Percentiles rank a stretch among this genome's conserved stretches.
phyloP scores from a whole-genome alignment of 164 flowering plant species.

The Chimonanthus praecox region DNA sequence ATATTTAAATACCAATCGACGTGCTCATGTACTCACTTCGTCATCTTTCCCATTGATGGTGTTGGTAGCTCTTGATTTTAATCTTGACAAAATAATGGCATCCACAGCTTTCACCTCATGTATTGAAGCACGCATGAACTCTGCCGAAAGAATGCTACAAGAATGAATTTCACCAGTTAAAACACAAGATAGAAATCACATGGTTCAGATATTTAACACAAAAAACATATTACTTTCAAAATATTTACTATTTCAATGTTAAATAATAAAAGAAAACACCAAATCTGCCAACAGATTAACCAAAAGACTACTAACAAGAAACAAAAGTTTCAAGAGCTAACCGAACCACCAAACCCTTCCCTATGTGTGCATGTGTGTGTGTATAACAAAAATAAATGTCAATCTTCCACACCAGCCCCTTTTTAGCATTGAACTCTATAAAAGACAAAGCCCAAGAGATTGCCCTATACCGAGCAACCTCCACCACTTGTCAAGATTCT shows the following conservation, averaged over 20 bases:
- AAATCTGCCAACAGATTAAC: not conserved
- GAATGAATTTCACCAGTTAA: slow-evolving; percentile 48
- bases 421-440: no score
- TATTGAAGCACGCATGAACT: slow-evolving; percentile 85
- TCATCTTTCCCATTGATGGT: slow-evolving; percentile 48
- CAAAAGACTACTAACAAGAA: no score
- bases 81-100: slow-evolving; percentile 42
- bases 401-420: no score
- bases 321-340: no score
- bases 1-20: not conserved
- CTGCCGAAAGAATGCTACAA: slow-evolving; percentile 99
- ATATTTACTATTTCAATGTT: no score
- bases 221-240: no score
- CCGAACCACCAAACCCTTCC: no score
- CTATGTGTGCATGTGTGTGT: no score
- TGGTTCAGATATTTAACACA: slow-evolving; percentile 4
- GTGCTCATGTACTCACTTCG: slow-evolving; percentile 43
- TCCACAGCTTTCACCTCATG: slow-evolving; percentile 59
- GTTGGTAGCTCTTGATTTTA: slow-evolving; percentile 41
- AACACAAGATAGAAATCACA: slow-evolving; percentile 18
- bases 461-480: no score
- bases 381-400: no score
- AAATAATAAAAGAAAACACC: not conserved
- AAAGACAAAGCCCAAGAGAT: no score
- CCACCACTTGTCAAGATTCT: no score